These are phyloP conservation scores for Fraxinus sp. DNA, from an alignment of 305 asterid genomes.

Conservation along the genomic window DNA sequence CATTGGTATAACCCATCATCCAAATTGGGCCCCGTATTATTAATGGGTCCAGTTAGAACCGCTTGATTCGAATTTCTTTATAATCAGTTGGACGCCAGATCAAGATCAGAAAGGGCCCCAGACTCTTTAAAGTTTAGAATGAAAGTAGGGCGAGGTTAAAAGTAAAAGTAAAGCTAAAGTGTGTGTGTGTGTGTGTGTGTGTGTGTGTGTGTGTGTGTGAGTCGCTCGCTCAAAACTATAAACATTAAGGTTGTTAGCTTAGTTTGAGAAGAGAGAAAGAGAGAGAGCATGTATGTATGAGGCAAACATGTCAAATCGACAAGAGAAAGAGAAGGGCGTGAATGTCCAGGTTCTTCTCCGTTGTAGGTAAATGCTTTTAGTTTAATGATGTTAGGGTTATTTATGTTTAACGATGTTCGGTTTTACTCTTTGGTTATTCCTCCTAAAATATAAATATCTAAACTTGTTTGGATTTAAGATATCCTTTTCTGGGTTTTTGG, in stretches of 20 bases:
- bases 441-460: neutral
- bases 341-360: constrained; percentile 93
- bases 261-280: too few species aligned
- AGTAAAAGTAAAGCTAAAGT: too few species aligned
- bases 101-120: neutral
- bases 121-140: too few species aligned
- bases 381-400: constrained; percentile 21
- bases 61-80: constrained; percentile 9
- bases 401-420: neutral
- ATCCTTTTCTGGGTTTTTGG: neutral
- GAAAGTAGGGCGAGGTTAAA: too few species aligned
- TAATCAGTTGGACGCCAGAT: neutral
- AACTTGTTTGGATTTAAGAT: neutral
- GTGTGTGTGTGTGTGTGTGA: too few species aligned
- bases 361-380: constrained; percentile 54
- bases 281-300: too few species aligned
- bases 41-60: neutral
- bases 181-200: too few species aligned
- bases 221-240: too few species aligned
- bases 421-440: neutral
- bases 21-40: neutral
- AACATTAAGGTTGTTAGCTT: too few species aligned
- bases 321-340: constrained; percentile 75
- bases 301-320: constrained; percentile 58
- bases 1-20: neutral